Conservation (phyloP, 140 eudicot species). For the Erigeron philadelphicus region DNA sequence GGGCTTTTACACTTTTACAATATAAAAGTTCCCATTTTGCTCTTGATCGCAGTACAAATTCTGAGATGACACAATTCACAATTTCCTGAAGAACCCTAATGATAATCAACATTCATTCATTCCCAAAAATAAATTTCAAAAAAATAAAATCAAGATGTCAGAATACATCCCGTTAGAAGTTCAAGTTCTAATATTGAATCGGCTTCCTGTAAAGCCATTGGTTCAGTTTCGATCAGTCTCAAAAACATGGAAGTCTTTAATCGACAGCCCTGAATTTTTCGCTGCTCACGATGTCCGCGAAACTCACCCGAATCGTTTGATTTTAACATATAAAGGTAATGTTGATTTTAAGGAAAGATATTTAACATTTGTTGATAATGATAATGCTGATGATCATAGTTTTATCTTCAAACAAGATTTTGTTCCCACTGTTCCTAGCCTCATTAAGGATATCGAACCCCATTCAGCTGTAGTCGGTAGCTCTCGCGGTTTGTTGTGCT, state of each 20-base stretch:
- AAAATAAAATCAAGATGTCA: not conserved
- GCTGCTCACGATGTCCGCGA: not conserved
- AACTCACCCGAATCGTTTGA: not conserved
- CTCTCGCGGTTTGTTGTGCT: not conserved
- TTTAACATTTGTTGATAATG: not conserved
- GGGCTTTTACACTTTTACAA: no score
- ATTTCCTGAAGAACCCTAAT: no score
- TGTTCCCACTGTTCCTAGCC: not conserved
- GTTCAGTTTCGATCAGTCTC: not conserved
- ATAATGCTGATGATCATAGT: not conserved
- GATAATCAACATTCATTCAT: no score
- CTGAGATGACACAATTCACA: no score
- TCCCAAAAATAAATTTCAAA: no score
- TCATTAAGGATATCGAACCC: not conserved
- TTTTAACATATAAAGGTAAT: not conserved
- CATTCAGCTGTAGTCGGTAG: not conserved
- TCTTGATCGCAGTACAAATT: no score
- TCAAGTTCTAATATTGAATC: not conserved
- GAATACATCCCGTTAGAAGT: not conserved
- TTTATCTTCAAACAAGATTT: not conserved
- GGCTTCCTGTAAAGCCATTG: not conserved
- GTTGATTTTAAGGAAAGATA: not conserved
- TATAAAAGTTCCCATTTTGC: no score
- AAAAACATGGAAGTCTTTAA: not conserved
- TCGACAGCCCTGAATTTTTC: not conserved